Conservation (phyloP, 148 eudicot species). For the Drosera capensis region DNA sequence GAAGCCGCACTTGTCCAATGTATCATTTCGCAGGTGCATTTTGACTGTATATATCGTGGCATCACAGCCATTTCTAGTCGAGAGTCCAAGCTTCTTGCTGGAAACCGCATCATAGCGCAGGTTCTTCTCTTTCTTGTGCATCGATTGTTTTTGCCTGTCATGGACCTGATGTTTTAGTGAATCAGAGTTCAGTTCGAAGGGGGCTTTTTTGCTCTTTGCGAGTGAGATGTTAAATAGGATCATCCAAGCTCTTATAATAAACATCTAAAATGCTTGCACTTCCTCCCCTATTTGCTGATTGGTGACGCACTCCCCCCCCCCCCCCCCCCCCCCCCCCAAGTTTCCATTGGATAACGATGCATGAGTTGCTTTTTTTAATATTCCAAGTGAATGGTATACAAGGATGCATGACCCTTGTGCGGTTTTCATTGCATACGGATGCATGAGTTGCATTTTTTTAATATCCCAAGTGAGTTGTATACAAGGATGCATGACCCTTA, state of each 20-base stretch:
- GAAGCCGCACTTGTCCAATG: constrained; percentile 7
- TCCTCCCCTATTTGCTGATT: too few relatives aligned
- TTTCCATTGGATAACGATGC: too few relatives aligned
- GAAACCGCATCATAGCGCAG: constrained; percentile 91
- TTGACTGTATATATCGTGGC: constrained; percentile 73
- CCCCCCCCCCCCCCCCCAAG: too few relatives aligned
- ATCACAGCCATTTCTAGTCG: constrained; percentile 94
- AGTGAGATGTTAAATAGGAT: too few relatives aligned
- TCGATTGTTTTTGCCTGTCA: background rate
- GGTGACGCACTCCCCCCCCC: too few relatives aligned
- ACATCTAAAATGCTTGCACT: too few relatives aligned
- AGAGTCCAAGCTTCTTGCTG: constrained; percentile 93
- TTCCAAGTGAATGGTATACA: background rate
- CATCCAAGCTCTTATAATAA: too few relatives aligned
- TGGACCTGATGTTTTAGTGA: background rate
- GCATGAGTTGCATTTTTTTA: too few relatives aligned
- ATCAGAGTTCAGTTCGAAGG: too few relatives aligned
- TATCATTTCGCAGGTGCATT: constrained; percentile 59
- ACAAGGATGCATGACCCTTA: constrained; percentile 7
- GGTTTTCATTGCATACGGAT: too few relatives aligned
- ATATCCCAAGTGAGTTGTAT: background rate
- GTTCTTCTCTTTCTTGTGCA: constrained; percentile 19
- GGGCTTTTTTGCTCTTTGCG: too few relatives aligned
- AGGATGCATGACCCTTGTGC: constrained; percentile 6
- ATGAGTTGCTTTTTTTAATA: too few relatives aligned